Evolutionary conservation across 1,284 basidiomycete species (phyloP), one percentile per base, ranked within the genome.

Genomic region (Neotropicomus parvogracilis): DNA sequence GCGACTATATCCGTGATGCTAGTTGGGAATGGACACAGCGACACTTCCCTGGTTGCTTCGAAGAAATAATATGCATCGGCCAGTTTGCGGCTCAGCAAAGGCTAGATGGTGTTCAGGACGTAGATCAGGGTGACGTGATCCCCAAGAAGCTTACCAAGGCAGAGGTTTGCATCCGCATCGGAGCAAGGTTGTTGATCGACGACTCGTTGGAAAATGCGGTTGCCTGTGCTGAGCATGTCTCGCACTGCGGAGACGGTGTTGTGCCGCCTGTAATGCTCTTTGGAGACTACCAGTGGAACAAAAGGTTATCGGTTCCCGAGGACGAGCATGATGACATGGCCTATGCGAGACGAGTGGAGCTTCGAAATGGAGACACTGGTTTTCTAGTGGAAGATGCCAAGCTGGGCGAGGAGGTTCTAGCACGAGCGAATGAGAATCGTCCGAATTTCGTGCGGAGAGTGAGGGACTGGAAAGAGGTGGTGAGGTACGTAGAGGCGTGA

Each of bases 191-290:
- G 33, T 69, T 91, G 42, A 81, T 91, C 49, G 88, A 91, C 68
- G 88, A 91, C 68, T 88, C 85, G 4, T 63, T 81, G 29, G 88
- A 91, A 66, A 90, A 91, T 64, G 84, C 84, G 14, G 58, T 86
- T 12, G 75, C 81, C 47, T 81, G 81, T 50, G 74, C 74, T 0
- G 70, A 64, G 20, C 36, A 69, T 46, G 29, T 48, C 11, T 35
- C 63, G 12, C 43, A 38, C 24, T 48, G 33, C 6, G 60, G 37
- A 16, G 49, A 48, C 62, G 17, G 66, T 59, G 31, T 64, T 21
- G 44, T 44, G 3, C 65, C 78, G 13, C 78, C 73, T 3, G 81
- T 85, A n/a, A 68, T 91, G 29, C 73, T 91, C 6, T 90, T 90
- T 56, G 88, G 88, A n/a, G 68, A 78, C 39, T 88, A 89, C 57